phyloP scores from a whole-genome alignment of 805 yeast genomes.

The Yamadazyma sp. region DNA sequence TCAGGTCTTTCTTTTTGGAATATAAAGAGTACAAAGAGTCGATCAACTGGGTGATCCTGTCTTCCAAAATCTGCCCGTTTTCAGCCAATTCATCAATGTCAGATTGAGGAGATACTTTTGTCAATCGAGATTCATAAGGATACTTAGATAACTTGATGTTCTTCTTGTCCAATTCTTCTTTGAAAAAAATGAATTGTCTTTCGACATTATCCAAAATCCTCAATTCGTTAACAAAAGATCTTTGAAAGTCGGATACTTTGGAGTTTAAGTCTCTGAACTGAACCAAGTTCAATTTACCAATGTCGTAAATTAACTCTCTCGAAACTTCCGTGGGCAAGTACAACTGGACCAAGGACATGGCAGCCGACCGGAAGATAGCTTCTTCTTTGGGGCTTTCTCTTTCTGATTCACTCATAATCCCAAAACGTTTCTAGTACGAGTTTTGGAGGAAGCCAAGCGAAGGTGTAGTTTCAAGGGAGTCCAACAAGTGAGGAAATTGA shows the following conservation, averaged over 20 bases:
- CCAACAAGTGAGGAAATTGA: too few relatives aligned
- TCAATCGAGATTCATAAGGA: slow-evolving; percentile 26
- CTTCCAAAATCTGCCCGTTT: slow-evolving; percentile 67
- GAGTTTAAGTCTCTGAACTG: slow-evolving; percentile 86
- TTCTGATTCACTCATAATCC: slow-evolving; percentile 8
- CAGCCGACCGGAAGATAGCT: slow-evolving; percentile 76
- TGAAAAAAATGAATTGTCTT: slow-evolving; percentile 60
- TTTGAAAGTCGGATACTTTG: slow-evolving; percentile 79
- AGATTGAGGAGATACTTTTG: slow-evolving; percentile 41
- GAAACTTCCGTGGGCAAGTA: slow-evolving; percentile 89
- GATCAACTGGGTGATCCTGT: slow-evolving; percentile 67
- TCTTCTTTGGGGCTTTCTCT: slow-evolving; percentile 32
- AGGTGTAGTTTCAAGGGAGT: too few relatives aligned
- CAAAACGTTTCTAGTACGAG: too few relatives aligned
- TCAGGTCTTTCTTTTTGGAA: slow-evolving; percentile 59
- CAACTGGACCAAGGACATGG: slow-evolving; percentile 90
- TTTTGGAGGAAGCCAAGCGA: too few relatives aligned
- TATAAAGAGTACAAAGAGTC: slow-evolving; percentile 66
- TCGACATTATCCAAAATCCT: slow-evolving; percentile 83
- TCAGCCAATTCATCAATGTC: slow-evolving; percentile 71
- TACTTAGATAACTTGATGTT: slow-evolving; percentile 35
- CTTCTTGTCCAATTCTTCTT: slow-evolving; percentile 50
- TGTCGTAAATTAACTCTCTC: slow-evolving; percentile 77
- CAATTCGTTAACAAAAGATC: slow-evolving; percentile 86
- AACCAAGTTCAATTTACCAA: slow-evolving; percentile 83